Base-by-base conservation (phyloP, 2,329 filamentous ascomycete genomes). In the Blastomyces parvus region DNA sequence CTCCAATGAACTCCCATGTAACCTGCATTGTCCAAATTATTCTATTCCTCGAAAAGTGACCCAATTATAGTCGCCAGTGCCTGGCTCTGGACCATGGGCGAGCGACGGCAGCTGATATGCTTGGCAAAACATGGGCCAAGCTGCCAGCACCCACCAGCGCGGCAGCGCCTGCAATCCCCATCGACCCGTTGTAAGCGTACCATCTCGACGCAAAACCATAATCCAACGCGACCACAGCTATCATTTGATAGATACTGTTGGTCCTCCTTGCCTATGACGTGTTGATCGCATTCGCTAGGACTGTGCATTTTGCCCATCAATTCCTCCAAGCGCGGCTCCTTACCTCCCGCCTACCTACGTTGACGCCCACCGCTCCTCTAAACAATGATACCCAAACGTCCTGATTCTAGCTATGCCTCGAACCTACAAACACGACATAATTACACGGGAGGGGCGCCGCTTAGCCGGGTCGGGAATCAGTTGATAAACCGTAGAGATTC, bases 381-480 rank as follows among this genome's bases (percentile, higher is more conserved):
- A 50, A 52, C 58, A 59, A 59, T 59, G 58, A 27, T 48, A 17
- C n/a, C 19, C 62, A 38, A 64, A 17, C 70, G 70, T 46, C 71
- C 66, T 11, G 64, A 74, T 62, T 64, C 73, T 1, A 74, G 71
- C 63, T 68, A 65, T 62, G 68, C 70, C 11, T 69, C 67, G 8
- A 72, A 62, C 52, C 63, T 61, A 1, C 46, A 74, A 13, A 73
- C 69, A 2, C 68, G 33, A 44, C 62, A 25, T 0, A 70, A 70
- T 63, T 63, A 64, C 25, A 64, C 59, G 0, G 58, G 42, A 1
- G 13, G 52, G 1, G 62, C 67, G 36, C 68, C 73, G 7, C 64
- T 76, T 25, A 72, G 71, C 62, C 61, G 61, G 44, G 64, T 66
- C 5, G 57, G 59, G n/a, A 66, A 66, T 1, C 57, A 44, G 40